Evolutionary conservation across 352 stramenopile species (phyloP).

Genomic region (Globisporangium uncinulatum): DNA sequence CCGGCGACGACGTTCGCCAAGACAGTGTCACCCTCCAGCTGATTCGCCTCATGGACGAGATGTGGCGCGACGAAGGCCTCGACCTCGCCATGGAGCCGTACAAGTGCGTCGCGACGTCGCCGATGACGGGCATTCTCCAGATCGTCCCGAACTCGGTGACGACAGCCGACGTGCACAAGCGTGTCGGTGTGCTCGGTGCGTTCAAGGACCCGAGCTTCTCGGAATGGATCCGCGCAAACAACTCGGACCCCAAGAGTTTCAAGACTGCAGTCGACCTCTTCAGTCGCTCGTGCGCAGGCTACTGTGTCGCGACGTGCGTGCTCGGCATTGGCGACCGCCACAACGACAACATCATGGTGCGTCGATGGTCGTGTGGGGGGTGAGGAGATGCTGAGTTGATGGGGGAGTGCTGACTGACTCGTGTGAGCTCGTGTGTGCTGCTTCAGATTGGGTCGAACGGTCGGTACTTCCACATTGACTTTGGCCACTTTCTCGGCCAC

Average conservation of each 20-base stretch:
- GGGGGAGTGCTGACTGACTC: too few species aligned
- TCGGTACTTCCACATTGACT: constrained; percentile 89
- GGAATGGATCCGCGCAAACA: constrained; percentile 81
- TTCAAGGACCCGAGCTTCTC: constrained; percentile 85
- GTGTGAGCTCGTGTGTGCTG: not conserved
- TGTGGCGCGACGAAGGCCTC: constrained; percentile 90
- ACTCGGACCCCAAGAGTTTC: constrained; percentile 55
- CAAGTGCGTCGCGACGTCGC: constrained; percentile 86
- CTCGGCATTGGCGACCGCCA: constrained; percentile 94
- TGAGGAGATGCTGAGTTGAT: not conserved
- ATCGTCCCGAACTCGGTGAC: constrained; percentile 92
- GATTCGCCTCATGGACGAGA: constrained; percentile 90
- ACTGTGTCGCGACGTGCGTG: constrained; percentile 93
- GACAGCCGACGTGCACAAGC: constrained; percentile 88
- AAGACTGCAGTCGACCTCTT: constrained; percentile 83
- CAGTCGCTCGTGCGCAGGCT: constrained; percentile 82
- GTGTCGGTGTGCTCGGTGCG: constrained; percentile 73
- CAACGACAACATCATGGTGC: constrained; percentile 96
- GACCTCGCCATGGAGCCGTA: constrained; percentile 92
- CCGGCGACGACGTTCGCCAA: constrained; percentile 93
- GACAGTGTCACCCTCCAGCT: constrained; percentile 92
- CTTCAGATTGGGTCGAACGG: constrained; percentile 60
- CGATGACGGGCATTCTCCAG: constrained; percentile 89
- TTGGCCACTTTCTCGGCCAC: constrained; percentile 83
- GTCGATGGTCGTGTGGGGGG: constrained; percentile 4